Conservation (phyloP, 129 eudicot genomes). For the Dittrichia graveolens region DNA sequence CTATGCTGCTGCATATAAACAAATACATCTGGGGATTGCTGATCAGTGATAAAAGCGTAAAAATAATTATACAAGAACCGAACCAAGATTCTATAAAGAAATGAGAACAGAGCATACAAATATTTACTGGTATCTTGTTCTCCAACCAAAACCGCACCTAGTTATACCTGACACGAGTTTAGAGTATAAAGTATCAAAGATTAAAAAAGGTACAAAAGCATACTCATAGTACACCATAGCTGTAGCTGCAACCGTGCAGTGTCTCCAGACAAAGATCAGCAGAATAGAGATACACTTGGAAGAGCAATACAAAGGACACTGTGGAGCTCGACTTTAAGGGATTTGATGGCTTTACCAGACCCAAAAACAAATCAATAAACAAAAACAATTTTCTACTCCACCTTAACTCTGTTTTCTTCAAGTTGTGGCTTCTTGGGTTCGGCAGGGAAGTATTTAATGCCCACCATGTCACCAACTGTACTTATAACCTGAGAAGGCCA, state of each 20-base stretch:
- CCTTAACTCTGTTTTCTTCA: constrained; percentile 63
- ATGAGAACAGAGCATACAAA: constrained; percentile 13
- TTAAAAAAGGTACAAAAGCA: constrained; percentile 10
- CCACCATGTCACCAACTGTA: constrained; percentile 86
- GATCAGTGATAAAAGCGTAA: neutral
- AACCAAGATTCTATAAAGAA: constrained; percentile 14
- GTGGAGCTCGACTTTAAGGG: constrained; percentile 3
- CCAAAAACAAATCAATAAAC: neutral
- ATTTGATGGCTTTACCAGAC: constrained; percentile 11
- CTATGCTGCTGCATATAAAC: no score
- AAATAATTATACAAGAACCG: constrained; percentile 23
- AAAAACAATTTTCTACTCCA: constrained; percentile 36
- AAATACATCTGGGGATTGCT: no score
- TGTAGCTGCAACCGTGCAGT: constrained; percentile 37
- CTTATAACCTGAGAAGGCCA: constrained; percentile 67
- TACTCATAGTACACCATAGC: constrained; percentile 28
- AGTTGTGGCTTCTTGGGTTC: constrained; percentile 81
- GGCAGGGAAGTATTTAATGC: constrained; percentile 94
- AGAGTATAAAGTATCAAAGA: constrained; percentile 16
- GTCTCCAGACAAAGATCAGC: constrained; percentile 22
- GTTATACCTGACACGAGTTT: constrained; percentile 20
- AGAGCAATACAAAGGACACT: constrained; percentile 1
- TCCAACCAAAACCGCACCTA: constrained; percentile 26
- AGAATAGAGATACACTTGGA: constrained; percentile 28
- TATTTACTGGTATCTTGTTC: constrained; percentile 27